Conservation (phyloP, 257 asterid species). For the Solanum chilense region DNA sequence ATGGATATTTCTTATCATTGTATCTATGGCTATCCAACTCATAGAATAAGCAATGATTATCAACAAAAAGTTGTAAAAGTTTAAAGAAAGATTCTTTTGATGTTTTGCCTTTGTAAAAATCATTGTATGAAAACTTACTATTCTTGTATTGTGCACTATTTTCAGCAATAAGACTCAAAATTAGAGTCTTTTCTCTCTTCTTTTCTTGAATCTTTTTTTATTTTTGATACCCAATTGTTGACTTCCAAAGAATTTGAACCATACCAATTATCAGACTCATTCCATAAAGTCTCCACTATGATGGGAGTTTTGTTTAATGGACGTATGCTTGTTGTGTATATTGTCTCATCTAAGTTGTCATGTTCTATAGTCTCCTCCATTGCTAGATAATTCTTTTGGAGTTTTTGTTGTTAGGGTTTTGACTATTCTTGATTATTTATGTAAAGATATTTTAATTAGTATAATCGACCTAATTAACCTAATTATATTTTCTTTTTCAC, state of each 20-base stretch:
- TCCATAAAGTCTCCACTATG: neutral
- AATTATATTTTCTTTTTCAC: too few relatives aligned
- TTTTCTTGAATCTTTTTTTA: neutral
- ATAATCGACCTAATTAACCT: too few relatives aligned
- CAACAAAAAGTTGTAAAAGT: neutral
- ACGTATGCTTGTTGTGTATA: neutral
- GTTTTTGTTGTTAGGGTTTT: neutral
- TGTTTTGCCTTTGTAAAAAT: neutral
- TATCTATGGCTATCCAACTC: neutral
- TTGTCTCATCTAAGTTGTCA: neutral
- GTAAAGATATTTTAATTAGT: neutral
- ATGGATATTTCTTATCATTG: neutral
- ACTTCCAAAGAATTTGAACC: too few relatives aligned
- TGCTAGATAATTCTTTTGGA: neutral
- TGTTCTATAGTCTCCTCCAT: neutral
- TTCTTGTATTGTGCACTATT: neutral
- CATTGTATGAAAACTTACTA: neutral
- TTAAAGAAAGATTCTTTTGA: neutral
- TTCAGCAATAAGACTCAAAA: neutral
- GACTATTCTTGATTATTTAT: neutral
- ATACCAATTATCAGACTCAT: neutral
- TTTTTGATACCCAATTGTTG: neutral
- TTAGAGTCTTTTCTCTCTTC: neutral
- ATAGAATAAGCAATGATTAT: neutral
- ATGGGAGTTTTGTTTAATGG: neutral